Evolutionary conservation across 768 basidiomycete species (phyloP), one percentile per base, ranked within the genome.

Genomic region (Serendipita indica): DNA sequence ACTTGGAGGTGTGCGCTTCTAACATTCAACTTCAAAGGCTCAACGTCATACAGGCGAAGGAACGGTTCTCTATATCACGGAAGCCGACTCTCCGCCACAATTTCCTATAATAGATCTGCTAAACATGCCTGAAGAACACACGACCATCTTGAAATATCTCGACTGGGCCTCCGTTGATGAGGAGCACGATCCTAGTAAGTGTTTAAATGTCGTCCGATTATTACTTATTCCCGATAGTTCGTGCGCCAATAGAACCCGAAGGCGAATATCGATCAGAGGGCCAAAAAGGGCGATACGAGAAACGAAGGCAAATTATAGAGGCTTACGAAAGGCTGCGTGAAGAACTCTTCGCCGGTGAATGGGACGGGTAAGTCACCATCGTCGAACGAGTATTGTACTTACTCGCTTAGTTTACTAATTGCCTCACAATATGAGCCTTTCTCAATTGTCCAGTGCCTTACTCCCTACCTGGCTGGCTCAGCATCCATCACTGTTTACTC

Each of bases 131-230:
- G 74, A 79, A 41, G 65, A 72, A 10, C 65, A 76, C n/a, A 72
- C 75, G 16, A 69, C 77, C 3, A 74, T 83, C 10, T 71, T 89
- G 59, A 73, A 77, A 1, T 81, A 82, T 0, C 70, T 98, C 18
- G 96, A 96, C 68, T 99, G 94, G 94, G 86, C 88, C 22, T 86
- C 88, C 10, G 82, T 84, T 14, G 82, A 89, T 59, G 81, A 84
- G 65, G 79, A 82, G 18, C 86, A 92, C 63, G 75, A 71, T 12
- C 82, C 88, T 7, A 70, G 86, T 83, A 68, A 52, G 75, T 66
- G 49, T 28, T 35, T n/a, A n/a, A n/a, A n/a, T n/a, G n/a, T n/a
- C n/a, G n/a, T n/a, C n/a, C 33, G 13, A 45, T 33, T 14, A 2
- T 57, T 0, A 59, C 16, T 2, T 22, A 2, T 16, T 56, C 30